These are phyloP conservation scores for Maudiozyma barnettii DNA, from an alignment of 805 yeast species.

Conservation along the genomic window DNA sequence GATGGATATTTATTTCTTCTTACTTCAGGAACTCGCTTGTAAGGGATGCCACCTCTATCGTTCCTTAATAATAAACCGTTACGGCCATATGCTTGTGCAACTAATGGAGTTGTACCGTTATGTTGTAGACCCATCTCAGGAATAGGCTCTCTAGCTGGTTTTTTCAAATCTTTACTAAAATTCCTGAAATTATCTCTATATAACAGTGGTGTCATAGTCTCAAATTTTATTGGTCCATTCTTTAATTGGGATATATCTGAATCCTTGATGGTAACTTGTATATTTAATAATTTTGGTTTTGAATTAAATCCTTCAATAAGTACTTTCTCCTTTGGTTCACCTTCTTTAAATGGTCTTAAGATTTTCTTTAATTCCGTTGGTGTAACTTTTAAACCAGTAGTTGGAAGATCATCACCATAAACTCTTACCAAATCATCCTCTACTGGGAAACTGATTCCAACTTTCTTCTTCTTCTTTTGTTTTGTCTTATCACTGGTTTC, in stretches of 20 bases:
- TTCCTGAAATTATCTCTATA: conserved; percentile 21
- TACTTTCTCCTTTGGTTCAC: conserved; percentile 27
- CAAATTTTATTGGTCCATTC: conserved; percentile 24
- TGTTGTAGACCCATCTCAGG: conserved; percentile 4
- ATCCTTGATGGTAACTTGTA: conserved; percentile 6
- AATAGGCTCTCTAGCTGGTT: conserved; percentile 24
- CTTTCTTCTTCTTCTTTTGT: background rate
- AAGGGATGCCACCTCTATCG: conserved; percentile 31
- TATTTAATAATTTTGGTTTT: conserved; percentile 10
- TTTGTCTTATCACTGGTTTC: background rate
- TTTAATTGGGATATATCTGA: conserved; percentile 24
- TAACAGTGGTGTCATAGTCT: conserved; percentile 15
- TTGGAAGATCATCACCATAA: conserved; percentile 28
- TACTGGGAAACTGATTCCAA: conserved; percentile 18
- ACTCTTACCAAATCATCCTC: conserved; percentile 22
- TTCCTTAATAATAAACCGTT: conserved; percentile 23
- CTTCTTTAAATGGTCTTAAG: conserved; percentile 27
- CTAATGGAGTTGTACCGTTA: conserved; percentile 14
- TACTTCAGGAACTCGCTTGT: conserved; percentile 27
- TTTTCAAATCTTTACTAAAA: conserved; percentile 20
- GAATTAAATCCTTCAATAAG: conserved; percentile 12
- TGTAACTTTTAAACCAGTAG: conserved; percentile 21
- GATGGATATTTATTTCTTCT: conserved; percentile 21
- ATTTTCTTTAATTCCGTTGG: conserved; percentile 24
- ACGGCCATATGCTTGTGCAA: conserved; percentile 29